Base-by-base conservation (phyloP, 345 rosid species). In the Syzygium grande region DNA sequence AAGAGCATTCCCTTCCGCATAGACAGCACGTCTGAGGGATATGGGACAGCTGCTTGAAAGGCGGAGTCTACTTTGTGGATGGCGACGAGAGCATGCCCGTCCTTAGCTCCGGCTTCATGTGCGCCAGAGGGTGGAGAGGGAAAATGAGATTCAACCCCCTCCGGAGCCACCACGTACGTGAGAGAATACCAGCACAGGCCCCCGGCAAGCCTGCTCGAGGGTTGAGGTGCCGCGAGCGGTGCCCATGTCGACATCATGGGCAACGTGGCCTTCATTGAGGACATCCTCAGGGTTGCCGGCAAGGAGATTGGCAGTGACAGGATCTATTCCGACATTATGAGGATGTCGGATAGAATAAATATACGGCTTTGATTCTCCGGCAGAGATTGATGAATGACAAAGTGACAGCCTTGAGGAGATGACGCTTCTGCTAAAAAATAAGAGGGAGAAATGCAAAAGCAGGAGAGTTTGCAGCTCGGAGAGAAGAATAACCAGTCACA, bases 91-190 rank as follows among this genome's bases (percentile, higher is more conserved):
- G 92, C 43, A 93, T 96, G 11, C 98, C 98, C 0, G 95, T 94
- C 27, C 53, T 93, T 38, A 95, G 98, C 78, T 91, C 98, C 0
- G 96, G 98, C 19, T 95, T 92, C 91, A 96, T 94, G 98, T 95
- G 96, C 16, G 96, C 94, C 6, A 94, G 91, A 87, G 97, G 94
- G 15, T 95, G 97, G 97, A 92, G 92, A 88, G 97, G 98, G 15
- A 94, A 88, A 89, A 93, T 97, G 11, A 90, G 95, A 87, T 95
- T 94, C 91, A 96, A 96, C 86, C 98, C 98, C 97, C 2, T 93
- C 95, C 0, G 95, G 97, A 30, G 90, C 86, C 55, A 86, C 87
- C 0, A 93, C 94, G 3, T 89, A 89, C 56, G 61, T 91, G 11
- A 90, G 96, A 88, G 99, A 96, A 89, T 94, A 92, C 84, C 89